Conservation (phyloP, 768 basidiomycete genomes). For the Collybiopsis luxurians region DNA sequence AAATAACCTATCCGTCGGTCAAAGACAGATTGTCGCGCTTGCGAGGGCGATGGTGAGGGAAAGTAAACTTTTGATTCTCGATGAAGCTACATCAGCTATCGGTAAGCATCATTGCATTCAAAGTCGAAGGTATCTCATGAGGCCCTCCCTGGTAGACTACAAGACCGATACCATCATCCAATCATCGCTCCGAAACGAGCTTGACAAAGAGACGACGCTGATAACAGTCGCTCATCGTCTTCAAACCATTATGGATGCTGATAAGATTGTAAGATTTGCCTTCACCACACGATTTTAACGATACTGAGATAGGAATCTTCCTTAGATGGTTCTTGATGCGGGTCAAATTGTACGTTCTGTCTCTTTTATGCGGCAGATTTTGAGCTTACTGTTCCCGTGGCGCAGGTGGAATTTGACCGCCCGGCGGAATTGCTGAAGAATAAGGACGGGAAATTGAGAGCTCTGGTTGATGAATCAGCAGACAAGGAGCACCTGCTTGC, state of each 20-base stretch:
- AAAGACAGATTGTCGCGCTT: conserved; percentile 62
- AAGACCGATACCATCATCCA: conserved; percentile 45
- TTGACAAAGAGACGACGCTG: conserved; percentile 35
- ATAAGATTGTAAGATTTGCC: conserved; percentile 22
- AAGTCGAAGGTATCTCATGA: neutral
- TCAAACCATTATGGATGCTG: conserved; percentile 30
- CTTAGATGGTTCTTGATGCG: conserved; percentile 41
- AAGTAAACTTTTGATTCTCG: conserved; percentile 52
- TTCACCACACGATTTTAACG: conserved; percentile 16
- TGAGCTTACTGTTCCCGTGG: neutral
- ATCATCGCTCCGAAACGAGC: conserved; percentile 33
- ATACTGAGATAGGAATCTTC: neutral
- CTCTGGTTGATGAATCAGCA: neutral
- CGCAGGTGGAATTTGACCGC: conserved; percentile 3
- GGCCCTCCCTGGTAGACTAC: conserved; percentile 14
- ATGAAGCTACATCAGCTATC: conserved; percentile 37
- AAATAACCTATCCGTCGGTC: conserved; percentile 69
- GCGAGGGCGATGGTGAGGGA: conserved; percentile 29
- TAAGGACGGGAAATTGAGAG: neutral
- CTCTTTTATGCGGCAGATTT: neutral
- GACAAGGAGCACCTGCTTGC: neutral
- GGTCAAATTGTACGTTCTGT: conserved; percentile 32
- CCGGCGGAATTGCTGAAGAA: neutral
- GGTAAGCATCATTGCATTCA: conserved; percentile 11
- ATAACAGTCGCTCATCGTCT: conserved; percentile 43